A percentile compares a stretch with the other conserved stretches of the same genome.
Evolutionary conservation across 495 filamentous ascomycete species (phyloP).

Genomic region (Trichoderma reesei): DNA sequence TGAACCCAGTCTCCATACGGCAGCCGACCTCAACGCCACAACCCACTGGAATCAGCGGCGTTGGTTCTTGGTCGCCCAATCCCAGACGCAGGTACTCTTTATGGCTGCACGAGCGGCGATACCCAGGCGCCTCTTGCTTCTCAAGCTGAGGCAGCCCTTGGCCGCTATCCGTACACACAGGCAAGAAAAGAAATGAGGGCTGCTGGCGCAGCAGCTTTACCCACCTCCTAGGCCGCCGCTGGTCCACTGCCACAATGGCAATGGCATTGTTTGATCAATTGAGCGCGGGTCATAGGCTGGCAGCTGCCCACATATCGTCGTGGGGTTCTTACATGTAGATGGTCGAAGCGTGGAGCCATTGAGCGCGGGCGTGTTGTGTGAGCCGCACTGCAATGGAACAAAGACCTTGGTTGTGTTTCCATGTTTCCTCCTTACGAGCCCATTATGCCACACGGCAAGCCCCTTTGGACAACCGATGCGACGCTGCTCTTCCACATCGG

Average conservation of each 20-base stretch:
- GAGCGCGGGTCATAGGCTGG: no score
- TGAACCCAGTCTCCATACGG: background rate
- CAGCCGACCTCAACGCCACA: conserved; percentile 6
- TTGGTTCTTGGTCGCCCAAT: background rate
- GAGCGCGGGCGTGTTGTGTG: background rate
- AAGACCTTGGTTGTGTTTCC: no score
- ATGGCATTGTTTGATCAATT: background rate
- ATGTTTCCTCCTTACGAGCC: background rate
- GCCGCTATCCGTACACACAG: no score
- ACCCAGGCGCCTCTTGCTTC: background rate
- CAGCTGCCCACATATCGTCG: no score
- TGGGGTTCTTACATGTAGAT: background rate
- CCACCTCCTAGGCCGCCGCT: background rate
- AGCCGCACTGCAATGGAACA: background rate
- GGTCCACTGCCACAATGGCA: background rate
- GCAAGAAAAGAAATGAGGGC: background rate
- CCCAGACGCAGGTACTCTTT: background rate
- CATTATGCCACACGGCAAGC: background rate
- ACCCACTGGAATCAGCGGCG: background rate
- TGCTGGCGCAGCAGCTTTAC: background rate
- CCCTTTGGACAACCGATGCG: background rate
- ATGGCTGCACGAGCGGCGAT: background rate
- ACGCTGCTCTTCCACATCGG: background rate
- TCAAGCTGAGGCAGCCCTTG: background rate
- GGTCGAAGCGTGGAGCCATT: background rate